Percentiles rank a stretch among this genome's conserved stretches.
These are phyloP conservation scores for Sanghuangporus baumii DNA, from an alignment of 1,284 basidiomycete species.

Conservation along the genomic window DNA sequence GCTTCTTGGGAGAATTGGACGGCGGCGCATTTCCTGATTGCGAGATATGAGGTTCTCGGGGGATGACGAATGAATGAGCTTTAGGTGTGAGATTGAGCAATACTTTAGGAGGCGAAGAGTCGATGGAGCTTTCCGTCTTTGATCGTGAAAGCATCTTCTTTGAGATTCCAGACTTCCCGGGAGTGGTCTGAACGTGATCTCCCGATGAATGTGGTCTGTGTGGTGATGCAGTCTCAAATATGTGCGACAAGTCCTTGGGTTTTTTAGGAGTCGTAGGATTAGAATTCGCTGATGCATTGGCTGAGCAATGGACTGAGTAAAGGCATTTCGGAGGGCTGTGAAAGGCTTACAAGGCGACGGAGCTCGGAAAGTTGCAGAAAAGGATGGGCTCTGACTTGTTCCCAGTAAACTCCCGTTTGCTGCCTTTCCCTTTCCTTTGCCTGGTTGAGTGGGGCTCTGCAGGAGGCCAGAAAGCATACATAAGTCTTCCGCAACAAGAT, in stretches of 20 bases:
- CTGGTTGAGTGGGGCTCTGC: not conserved
- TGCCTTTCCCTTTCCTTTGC: not conserved
- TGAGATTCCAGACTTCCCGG: constrained; percentile 26
- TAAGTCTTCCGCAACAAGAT: not conserved
- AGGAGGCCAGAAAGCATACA: not conserved
- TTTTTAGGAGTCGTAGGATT: constrained; percentile 22
- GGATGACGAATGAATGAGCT: constrained; percentile 34
- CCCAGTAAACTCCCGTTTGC: not conserved
- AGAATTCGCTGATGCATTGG: constrained; percentile 15
- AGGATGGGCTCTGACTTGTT: not conserved
- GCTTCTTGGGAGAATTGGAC: not conserved
- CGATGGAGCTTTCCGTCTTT: constrained; percentile 51
- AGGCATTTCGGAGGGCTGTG: constrained; percentile 3
- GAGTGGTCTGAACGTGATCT: constrained; percentile 11
- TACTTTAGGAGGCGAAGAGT: constrained; percentile 23
- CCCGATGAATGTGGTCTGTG: constrained; percentile 12
- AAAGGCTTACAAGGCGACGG: not conserved
- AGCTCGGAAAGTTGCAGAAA: not conserved
- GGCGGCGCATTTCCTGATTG: constrained; percentile 11
- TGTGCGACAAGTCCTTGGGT: constrained; percentile 29
- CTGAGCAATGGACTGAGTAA: constrained; percentile 19
- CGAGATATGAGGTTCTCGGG: constrained; percentile 17
- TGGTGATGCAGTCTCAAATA: constrained; percentile 29
- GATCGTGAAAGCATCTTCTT: constrained; percentile 43
- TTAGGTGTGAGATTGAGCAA: constrained; percentile 24